Conservation (phyloP, 2,329 filamentous ascomycete species). For the Coniella lustricola region DNA sequence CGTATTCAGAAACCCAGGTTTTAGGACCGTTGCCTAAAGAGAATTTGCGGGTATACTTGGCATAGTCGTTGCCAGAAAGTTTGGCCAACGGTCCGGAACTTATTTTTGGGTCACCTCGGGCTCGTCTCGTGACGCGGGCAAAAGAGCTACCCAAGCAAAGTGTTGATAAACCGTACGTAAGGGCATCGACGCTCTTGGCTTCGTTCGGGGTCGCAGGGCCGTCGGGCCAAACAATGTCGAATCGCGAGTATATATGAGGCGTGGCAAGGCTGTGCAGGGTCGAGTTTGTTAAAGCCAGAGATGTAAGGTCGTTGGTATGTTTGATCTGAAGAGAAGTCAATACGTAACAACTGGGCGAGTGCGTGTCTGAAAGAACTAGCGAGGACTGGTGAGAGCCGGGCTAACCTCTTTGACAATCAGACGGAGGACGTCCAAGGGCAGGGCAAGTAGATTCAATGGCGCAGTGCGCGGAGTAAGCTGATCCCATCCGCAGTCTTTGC, state of each 20-base stretch:
- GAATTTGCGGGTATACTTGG: conserved; percentile 73
- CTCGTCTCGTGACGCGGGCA: conserved; percentile 30
- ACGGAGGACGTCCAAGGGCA: conserved; percentile 71
- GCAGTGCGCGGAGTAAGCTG: conserved; percentile 49
- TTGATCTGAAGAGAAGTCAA: conserved; percentile 49
- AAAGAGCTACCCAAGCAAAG: conserved; percentile 60
- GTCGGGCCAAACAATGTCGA: conserved; percentile 86
- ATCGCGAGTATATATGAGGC: conserved; percentile 74
- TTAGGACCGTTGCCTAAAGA: conserved; percentile 74
- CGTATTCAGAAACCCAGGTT: conserved; percentile 75
- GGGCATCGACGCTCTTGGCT: conserved; percentile 68
- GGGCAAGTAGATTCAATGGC: conserved; percentile 61
- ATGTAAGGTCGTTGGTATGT: conserved; percentile 74
- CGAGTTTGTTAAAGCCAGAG: conserved; percentile 70
- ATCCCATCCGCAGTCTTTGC: conserved; percentile 62
- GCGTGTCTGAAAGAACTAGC: neutral
- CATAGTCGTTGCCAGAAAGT: conserved; percentile 57
- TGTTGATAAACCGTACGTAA: conserved; percentile 76
- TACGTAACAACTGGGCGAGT: neutral
- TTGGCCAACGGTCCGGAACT: conserved; percentile 20
- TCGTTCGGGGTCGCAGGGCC: conserved; percentile 56
- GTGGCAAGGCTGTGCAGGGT: conserved; percentile 68
- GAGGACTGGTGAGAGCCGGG: conserved; percentile 8
- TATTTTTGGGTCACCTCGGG: conserved; percentile 22
- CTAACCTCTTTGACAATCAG: conserved; percentile 71